A percentile compares a stretch with the other conserved stretches of the same genome.
Evolutionary conservation across 2,329 filamentous ascomycete genomes (phyloP).

Genomic region (Penicillium sclerotiorum): DNA sequence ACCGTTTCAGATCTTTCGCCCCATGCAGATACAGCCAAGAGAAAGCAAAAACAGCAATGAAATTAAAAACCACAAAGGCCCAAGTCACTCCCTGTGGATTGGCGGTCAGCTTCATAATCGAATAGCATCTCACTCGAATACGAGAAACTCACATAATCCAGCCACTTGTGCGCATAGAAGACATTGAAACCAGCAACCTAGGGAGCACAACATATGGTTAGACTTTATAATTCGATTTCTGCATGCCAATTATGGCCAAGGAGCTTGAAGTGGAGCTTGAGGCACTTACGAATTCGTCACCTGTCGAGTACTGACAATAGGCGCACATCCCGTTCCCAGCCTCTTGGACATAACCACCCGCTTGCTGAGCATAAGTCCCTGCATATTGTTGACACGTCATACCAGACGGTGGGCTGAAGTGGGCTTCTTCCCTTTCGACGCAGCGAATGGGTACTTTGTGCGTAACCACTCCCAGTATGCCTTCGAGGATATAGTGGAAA

Average conservation of each 20-base stretch:
- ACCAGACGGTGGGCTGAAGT: constrained; percentile 61
- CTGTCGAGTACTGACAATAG: constrained; percentile 64
- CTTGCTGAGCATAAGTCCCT: constrained; percentile 53
- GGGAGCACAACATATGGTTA: not conserved
- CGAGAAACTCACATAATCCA: constrained; percentile 56
- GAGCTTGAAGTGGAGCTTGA: too few relatives aligned
- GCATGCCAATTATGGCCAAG: too few relatives aligned
- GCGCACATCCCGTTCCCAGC: constrained; percentile 62
- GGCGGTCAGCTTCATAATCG: not conserved
- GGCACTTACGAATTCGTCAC: constrained; percentile 60
- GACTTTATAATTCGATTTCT: too few relatives aligned
- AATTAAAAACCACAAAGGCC: constrained; percentile 68
- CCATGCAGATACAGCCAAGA: constrained; percentile 58
- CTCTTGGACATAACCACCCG: constrained; percentile 64
- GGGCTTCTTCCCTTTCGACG: constrained; percentile 58
- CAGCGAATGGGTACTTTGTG: constrained; percentile 61
- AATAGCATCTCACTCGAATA: not conserved
- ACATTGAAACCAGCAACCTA: constrained; percentile 58
- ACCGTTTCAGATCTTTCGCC: constrained; percentile 31
- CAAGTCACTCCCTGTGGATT: constrained; percentile 59
- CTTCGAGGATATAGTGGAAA: constrained; percentile 68
- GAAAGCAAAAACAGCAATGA: constrained; percentile 54
- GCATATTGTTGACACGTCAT: constrained; percentile 65
- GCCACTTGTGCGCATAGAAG: constrained; percentile 64
- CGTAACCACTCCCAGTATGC: constrained; percentile 59